These are phyloP conservation scores for Fusarium sp. DNA, from an alignment of 2,329 filamentous ascomycete species.

Conservation along the genomic window DNA sequence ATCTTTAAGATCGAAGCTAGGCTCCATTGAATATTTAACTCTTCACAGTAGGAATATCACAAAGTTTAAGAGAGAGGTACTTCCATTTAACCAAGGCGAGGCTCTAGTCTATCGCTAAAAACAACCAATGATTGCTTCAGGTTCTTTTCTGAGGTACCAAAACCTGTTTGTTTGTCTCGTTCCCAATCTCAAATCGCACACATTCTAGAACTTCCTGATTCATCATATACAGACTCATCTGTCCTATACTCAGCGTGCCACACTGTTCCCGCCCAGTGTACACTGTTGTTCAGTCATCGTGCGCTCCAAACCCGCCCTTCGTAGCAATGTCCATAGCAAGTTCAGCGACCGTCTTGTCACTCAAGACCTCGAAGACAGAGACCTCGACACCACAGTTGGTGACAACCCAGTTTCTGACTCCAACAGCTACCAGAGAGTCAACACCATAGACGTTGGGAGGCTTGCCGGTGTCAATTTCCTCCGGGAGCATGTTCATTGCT, in stretches of 20 bases:
- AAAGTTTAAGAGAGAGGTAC: neutral
- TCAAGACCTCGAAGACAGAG: constrained; percentile 63
- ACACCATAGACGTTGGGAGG: constrained; percentile 63
- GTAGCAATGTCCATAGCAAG: constrained; percentile 55
- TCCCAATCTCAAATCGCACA: neutral
- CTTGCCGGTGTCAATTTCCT: constrained; percentile 60
- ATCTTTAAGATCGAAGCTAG: neutral
- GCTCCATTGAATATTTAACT: neutral
- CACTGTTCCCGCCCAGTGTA: neutral
- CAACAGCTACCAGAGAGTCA: constrained; percentile 67
- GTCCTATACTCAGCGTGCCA: neutral
- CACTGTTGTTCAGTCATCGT: constrained; percentile 14
- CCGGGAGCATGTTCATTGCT: constrained; percentile 60
- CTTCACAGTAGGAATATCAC: neutral
- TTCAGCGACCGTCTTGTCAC: constrained; percentile 57
- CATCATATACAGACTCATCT: constrained; percentile 9
- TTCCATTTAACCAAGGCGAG: neutral
- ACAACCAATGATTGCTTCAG: neutral
- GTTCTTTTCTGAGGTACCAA: neutral
- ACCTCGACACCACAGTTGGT: constrained; percentile 60
- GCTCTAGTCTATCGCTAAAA: neutral
- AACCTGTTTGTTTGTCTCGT: neutral
- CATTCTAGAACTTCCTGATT: neutral
- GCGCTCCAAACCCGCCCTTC: constrained; percentile 50
- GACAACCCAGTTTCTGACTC: constrained; percentile 65